Evolutionary conservation across 2,329 filamentous ascomycete species (phyloP), one percentile per base, ranked within the genome.

Genomic region (Aureobasidium mangrovei): DNA sequence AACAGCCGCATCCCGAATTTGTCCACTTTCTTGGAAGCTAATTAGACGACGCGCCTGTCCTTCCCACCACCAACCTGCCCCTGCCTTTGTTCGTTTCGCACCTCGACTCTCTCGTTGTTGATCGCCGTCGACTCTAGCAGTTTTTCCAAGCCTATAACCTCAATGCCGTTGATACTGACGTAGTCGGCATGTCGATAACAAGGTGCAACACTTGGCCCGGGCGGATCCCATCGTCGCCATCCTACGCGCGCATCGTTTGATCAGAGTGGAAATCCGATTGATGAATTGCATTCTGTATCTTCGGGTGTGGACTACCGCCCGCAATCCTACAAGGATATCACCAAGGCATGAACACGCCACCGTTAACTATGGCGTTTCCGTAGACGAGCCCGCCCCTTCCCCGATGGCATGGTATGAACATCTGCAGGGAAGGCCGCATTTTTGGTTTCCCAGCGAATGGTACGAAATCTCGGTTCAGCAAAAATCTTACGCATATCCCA

Each of bases 321-420:
- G 35, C 27, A 26, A 26, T 32, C 27, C 4, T 29, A 18, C n/a
- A 31, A 39, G n/a, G 5, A 10, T 24, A 27, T 7, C 27, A 7
- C 26, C 27, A 9, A 38, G 31, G 27, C 31, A 39, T 24, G 39
- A 9, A 31, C 27, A 39, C n/a, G 45, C 33, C 35, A 38, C 26
- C 39, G 9, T 9, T 3, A 12, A 4, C 24, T 12, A 28, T 40
- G 46, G 46, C 46, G 46, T 7, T 26, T 24, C 7, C 43, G 8
- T 8, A 26, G 31, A 33, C 26, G 33, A 27, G 8, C 10, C 5
- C 10, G 7, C 8, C 8, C 2, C 18, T 18, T 47, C 46, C 46
- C 46, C 46, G 46, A 48, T 18, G 27, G 35, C 29, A 24, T 12
- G 46, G 46, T 7, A 48, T 26, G 46, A 48, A 48, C 46, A 18